These are phyloP conservation scores for Sclerotinia nivalis DNA, from an alignment of 2,329 filamentous ascomycete genomes.

Conservation along the genomic window DNA sequence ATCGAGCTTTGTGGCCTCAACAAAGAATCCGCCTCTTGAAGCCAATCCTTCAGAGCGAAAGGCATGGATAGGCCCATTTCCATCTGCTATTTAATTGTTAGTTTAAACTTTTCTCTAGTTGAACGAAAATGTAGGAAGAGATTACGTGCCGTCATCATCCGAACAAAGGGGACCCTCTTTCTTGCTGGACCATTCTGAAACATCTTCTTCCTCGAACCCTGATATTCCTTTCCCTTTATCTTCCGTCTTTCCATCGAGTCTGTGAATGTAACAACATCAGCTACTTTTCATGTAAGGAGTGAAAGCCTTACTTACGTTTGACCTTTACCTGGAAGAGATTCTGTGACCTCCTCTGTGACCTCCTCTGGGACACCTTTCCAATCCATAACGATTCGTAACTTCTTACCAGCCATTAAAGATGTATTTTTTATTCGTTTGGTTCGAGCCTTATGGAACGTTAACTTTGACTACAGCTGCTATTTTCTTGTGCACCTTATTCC, in stretches of 20 bases:
- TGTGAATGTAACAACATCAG: not conserved
- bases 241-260: not conserved
- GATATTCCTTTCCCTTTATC: not conserved
- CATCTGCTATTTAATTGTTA: not conserved
- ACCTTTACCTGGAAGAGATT: not conserved
- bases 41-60: not conserved
- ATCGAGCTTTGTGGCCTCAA: not conserved
- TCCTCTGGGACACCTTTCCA: not conserved
- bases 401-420: not conserved
- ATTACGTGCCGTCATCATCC: not conserved
- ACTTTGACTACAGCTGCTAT: not conserved
- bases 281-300: not conserved
- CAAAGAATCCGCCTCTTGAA: not conserved
- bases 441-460: not conserved
- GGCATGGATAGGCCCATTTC: not conserved
- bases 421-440: not conserved
- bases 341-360: not conserved
- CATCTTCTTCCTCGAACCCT: not conserved
- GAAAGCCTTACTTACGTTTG: conserved; percentile 4
- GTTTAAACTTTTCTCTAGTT: not conserved
- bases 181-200: not conserved
- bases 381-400: not conserved
- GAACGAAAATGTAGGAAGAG: not conserved
- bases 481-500: not conserved
- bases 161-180: not conserved